Evolutionary conservation across 2,329 filamentous ascomycete genomes (phyloP).

Genomic region (Colletotrichum brevisporum): DNA sequence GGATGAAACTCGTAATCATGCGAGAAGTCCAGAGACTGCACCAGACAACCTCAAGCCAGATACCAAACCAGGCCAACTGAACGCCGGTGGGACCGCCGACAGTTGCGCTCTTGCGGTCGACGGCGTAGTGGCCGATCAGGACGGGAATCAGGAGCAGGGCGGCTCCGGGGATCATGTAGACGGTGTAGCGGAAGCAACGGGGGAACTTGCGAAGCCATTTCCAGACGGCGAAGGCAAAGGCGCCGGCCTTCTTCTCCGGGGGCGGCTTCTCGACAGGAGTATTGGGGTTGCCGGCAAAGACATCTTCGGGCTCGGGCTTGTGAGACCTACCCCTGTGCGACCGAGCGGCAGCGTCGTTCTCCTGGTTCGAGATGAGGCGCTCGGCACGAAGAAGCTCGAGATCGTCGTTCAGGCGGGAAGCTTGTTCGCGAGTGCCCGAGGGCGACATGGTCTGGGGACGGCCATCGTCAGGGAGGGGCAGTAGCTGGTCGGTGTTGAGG

Average conservation of each 20-base stretch:
- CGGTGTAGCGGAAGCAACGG: constrained; percentile 62
- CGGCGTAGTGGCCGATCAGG: constrained; percentile 58
- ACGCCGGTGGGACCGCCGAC: constrained; percentile 80
- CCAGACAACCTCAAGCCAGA: constrained; percentile 97
- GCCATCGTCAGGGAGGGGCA: constrained; percentile 10
- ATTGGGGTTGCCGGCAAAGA: constrained; percentile 54
- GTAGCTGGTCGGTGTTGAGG: constrained; percentile 25
- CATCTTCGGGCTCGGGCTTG: constrained; percentile 58
- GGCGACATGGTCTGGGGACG: constrained; percentile 20
- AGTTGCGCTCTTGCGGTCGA: constrained; percentile 57
- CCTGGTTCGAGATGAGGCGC: constrained; percentile 60
- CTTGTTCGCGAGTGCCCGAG: constrained; percentile 46
- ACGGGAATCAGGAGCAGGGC: constrained; percentile 62
- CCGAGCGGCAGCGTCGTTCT: constrained; percentile 49
- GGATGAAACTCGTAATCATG: constrained; percentile 66
- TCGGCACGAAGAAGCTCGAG: constrained; percentile 65
- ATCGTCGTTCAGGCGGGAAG: constrained; percentile 61
- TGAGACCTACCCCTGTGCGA: constrained; percentile 51
- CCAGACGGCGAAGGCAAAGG: constrained; percentile 54
- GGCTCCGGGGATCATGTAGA: constrained; percentile 63
- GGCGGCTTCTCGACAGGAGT: constrained; percentile 34
- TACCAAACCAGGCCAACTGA: constrained; percentile 88
- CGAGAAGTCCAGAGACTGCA: constrained; percentile 86
- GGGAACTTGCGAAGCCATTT: constrained; percentile 63
- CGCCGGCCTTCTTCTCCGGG: constrained; percentile 43